A percentile compares a stretch with the other conserved stretches of the same genome.
These are phyloP conservation scores for Psilocybe azurescens DNA, from an alignment of 768 basidiomycete species.

Conservation along the genomic window DNA sequence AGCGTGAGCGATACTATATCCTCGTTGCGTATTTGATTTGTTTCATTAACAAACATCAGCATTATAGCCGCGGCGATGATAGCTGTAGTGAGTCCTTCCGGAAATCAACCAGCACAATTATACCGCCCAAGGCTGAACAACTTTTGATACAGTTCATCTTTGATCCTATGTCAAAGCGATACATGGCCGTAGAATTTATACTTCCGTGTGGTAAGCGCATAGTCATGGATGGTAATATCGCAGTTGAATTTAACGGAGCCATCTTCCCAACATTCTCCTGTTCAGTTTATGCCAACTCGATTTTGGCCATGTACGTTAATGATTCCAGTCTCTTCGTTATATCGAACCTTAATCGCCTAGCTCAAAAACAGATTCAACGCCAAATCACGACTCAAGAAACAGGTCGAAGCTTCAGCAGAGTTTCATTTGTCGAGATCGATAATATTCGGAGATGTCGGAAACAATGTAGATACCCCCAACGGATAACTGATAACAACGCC, in stretches of 20 bases:
- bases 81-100: not conserved
- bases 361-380: not conserved
- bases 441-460: not conserved
- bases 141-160: not conserved
- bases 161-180: not conserved
- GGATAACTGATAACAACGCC: no score
- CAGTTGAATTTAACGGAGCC: no score
- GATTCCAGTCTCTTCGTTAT: not conserved
- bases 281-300: slow-evolving; percentile 21
- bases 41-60: not conserved
- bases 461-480: not conserved
- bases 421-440: not conserved
- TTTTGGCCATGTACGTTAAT: slow-evolving; percentile 15
- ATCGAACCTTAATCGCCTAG: not conserved
- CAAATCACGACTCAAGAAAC: slow-evolving; percentile 3
- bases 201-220: slow-evolving; percentile 13
- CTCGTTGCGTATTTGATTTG: not conserved
- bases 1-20: slow-evolving; percentile 10
- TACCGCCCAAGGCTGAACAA: not conserved
- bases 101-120: not conserved
- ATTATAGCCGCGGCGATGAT: not conserved
- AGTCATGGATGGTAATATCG: no score
- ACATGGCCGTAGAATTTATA: slow-evolving; percentile 18
- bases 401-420: not conserved
- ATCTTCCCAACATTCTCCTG: not conserved